Percentiles rank a stretch among this genome's conserved stretches.
Evolutionary conservation across 306 rosid genomes (phyloP).

Genomic region (Fagus sylvatica): DNA sequence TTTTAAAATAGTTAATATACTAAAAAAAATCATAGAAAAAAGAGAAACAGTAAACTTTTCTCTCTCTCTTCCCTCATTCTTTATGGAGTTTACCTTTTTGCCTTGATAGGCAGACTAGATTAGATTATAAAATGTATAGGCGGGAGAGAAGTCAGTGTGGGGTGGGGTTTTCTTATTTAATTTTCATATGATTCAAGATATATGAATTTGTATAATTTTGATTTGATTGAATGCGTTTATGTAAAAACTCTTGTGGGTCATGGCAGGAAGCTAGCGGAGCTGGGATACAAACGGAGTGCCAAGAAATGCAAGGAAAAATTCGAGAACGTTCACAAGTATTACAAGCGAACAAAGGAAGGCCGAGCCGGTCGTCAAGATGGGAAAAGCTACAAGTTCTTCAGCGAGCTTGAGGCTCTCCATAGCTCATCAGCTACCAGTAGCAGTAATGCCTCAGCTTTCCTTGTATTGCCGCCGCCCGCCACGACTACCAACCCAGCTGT

Average conservation of each 20-base stretch:
- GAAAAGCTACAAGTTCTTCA: conserved; percentile 49
- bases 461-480: neutral
- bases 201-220: neutral
- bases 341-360: conserved; percentile 53
- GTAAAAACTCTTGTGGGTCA: neutral
- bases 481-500: neutral
- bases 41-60: neutral
- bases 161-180: neutral
- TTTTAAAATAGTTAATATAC: neutral
- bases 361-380: conserved; percentile 59
- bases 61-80: neutral
- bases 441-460: conserved; percentile 8
- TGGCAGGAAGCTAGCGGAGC: conserved; percentile 44
- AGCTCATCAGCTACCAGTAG: conserved; percentile 10
- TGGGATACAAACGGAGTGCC: conserved; percentile 40
- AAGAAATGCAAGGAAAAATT: conserved; percentile 60
- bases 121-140: neutral
- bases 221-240: neutral
- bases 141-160: neutral
- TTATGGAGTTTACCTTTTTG: neutral
- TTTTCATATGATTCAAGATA: neutral
- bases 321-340: conserved; percentile 49
- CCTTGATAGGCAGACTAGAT: neutral
- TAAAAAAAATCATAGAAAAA: neutral
- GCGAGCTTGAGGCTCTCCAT: conserved; percentile 51